Percentiles rank a stretch among this genome's conserved stretches.
Evolutionary conservation across 1,139 yeast genomes (phyloP).

Genomic region (Sugiyamaella grinbergsii): DNA sequence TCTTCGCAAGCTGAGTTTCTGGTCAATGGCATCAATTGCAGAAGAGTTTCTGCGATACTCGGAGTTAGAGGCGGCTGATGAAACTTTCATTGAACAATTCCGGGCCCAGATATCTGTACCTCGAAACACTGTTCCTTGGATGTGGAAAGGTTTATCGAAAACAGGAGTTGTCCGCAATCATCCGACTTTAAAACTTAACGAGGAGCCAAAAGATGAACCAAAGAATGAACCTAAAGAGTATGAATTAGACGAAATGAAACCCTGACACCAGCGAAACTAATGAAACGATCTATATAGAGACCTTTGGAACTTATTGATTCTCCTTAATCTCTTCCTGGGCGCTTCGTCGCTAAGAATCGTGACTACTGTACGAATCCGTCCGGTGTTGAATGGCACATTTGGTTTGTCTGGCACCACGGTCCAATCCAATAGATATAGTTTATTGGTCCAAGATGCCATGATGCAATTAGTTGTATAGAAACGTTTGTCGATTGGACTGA

Average conservation of each 20-base stretch:
- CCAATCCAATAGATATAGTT: slow-evolving; percentile 13
- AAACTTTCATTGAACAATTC: slow-evolving; percentile 80
- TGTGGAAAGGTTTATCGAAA: slow-evolving; percentile 70
- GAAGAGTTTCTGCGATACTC: slow-evolving; percentile 82
- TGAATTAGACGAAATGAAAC: neutral
- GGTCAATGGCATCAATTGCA: slow-evolving; percentile 88
- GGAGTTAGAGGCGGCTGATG: slow-evolving; percentile 79
- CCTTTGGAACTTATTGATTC: slow-evolving; percentile 1
- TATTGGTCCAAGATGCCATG: slow-evolving; percentile 9
- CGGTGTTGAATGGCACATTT: slow-evolving; percentile 4
- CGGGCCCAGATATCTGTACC: slow-evolving; percentile 62
- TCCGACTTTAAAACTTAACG: slow-evolving; percentile 38
- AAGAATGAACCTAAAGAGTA: neutral
- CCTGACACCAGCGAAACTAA: neutral
- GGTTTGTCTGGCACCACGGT: slow-evolving; percentile 15
- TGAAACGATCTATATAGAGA: neutral
- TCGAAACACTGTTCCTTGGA: slow-evolving; percentile 61
- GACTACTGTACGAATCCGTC: slow-evolving; percentile 1
- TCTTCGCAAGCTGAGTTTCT: slow-evolving; percentile 74
- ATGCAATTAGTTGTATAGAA: too few relatives aligned
- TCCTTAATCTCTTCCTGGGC: slow-evolving; percentile 9
- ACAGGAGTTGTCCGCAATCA: slow-evolving; percentile 50
- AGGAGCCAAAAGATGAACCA: neutral
- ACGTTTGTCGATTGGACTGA: too few relatives aligned
- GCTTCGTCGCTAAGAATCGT: slow-evolving; percentile 10